Evolutionary conservation across 2,329 filamentous ascomycete genomes (phyloP).

Genomic region (Cylindrodendrum hubeiense): DNA sequence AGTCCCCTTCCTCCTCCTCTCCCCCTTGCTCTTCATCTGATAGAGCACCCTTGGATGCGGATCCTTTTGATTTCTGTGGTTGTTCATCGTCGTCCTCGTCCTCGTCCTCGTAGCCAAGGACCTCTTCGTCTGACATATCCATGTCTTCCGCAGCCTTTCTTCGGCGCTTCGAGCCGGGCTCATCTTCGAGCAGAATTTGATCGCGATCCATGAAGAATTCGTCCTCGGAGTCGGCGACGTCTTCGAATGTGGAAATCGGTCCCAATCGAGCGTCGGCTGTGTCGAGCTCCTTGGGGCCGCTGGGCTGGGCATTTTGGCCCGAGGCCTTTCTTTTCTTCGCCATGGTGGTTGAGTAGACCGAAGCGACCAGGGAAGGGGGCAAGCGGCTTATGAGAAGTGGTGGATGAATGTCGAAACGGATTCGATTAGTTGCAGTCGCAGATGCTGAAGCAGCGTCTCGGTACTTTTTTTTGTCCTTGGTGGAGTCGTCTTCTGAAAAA

Average conservation of each 20-base stretch:
- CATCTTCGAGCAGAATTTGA: slow-evolving; percentile 87
- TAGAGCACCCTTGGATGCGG: slow-evolving; percentile 47
- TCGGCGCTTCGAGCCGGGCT: slow-evolving; percentile 80
- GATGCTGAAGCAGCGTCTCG: not conserved
- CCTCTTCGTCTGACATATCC: slow-evolving; percentile 73
- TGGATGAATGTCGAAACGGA: not conserved
- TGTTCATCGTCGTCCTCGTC: slow-evolving; percentile 58
- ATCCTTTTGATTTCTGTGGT: slow-evolving; percentile 48
- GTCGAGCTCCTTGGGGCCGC: slow-evolving; percentile 68
- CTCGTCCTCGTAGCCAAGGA: slow-evolving; percentile 63
- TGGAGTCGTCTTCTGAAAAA: slow-evolving; percentile 21
- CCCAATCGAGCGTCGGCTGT: slow-evolving; percentile 72
- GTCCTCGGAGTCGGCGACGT: slow-evolving; percentile 94
- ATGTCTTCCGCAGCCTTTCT: slow-evolving; percentile 79
- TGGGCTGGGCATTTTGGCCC: slow-evolving; percentile 57
- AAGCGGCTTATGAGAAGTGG: not conserved
- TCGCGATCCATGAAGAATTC: slow-evolving; percentile 92
- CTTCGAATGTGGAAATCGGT: slow-evolving; percentile 75
- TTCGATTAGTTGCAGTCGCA: not conserved
- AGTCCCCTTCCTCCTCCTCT: slow-evolving; percentile 67
- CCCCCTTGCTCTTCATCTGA: slow-evolving; percentile 68
- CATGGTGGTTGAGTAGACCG: slow-evolving; percentile 57
- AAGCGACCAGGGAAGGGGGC: not conserved
- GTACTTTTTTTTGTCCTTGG: slow-evolving; percentile 20
- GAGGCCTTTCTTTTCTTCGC: slow-evolving; percentile 79